These are phyloP conservation scores for Phytophthora niederhauseri DNA, from an alignment of 352 stramenopile genomes.

Conservation along the genomic window DNA sequence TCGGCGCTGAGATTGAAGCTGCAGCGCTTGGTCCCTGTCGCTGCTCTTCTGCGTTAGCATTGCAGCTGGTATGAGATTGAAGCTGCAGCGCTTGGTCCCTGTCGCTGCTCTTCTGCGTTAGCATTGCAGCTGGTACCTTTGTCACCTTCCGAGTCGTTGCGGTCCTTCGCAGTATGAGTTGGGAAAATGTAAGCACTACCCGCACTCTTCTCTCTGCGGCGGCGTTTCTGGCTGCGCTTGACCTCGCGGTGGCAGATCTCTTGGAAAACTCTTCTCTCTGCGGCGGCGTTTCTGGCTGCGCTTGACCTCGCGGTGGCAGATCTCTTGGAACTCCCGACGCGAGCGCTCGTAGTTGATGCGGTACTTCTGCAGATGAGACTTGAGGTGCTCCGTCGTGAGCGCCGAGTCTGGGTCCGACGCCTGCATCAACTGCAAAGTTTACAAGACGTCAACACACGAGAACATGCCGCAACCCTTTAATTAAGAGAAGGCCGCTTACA, in stretches of 20 bases:
- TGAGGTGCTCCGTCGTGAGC: constrained; percentile 83
- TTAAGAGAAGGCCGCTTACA: constrained; percentile 33
- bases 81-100: constrained; percentile 3
- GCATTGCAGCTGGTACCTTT: background rate
- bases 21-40: background rate
- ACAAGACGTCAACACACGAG: constrained; percentile 1
- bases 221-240: constrained; percentile 48
- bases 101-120: background rate
- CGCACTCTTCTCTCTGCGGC: constrained; percentile 24
- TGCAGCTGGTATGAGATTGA: constrained; percentile 14
- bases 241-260: constrained; percentile 72
- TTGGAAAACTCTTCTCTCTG: constrained; percentile 48
- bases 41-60: background rate
- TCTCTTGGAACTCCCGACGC: constrained; percentile 72
- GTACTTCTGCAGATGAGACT: constrained; percentile 89
- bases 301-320: constrained; percentile 68
- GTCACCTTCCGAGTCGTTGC: constrained; percentile 1
- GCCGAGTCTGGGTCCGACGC: constrained; percentile 40
- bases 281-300: constrained; percentile 48
- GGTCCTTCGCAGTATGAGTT: constrained; percentile 21
- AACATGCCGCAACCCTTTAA: constrained; percentile 1
- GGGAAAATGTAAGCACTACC: constrained; percentile 56
- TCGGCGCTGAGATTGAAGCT: constrained; percentile 18
- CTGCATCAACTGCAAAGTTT: constrained; percentile 58
- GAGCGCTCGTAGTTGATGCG: constrained; percentile 81